A percentile compares a stretch with the other conserved stretches of the same genome.
Evolutionary conservation across 176 grass and related monocot genomes (phyloP).

Genomic region (Calamus simplicifolius): DNA sequence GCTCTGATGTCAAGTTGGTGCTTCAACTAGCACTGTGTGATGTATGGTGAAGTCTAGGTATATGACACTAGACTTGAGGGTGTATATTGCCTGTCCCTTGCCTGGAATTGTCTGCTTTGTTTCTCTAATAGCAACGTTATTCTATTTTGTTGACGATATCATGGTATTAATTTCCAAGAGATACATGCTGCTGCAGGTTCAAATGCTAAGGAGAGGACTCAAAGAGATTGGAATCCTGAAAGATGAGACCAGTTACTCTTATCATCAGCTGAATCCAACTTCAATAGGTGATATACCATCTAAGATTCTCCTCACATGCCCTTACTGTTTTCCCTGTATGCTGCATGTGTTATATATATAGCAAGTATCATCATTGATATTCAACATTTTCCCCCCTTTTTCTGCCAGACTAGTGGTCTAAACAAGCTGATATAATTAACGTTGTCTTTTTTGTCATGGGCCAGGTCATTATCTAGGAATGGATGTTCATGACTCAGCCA

Average conservation of each 20-base stretch:
- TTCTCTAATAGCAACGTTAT: too few relatives aligned
- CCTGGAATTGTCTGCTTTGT: too few relatives aligned
- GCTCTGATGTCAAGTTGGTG: too few relatives aligned
- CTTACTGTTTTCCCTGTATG: conserved; percentile 22
- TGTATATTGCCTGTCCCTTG: too few relatives aligned
- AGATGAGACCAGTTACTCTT: conserved; percentile 45
- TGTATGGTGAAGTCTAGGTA: too few relatives aligned
- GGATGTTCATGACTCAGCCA: conserved; percentile 77
- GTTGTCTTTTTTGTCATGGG: conserved; percentile 2
- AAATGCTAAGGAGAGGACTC: conserved; percentile 73
- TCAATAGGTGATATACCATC: conserved; percentile 45
- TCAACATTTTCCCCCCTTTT: too few relatives aligned
- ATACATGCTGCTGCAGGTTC: conserved; percentile 30
- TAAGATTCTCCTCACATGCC: neutral
- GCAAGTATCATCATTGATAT: neutral
- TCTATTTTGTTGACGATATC: too few relatives aligned
- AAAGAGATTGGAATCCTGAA: conserved; percentile 73
- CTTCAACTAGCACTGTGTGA: too few relatives aligned
- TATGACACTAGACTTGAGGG: too few relatives aligned
- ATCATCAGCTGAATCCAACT: conserved; percentile 91
- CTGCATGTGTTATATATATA: neutral
- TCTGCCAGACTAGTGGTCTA: too few relatives aligned
- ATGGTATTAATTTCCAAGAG: neutral
- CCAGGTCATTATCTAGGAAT: conserved; percentile 92
- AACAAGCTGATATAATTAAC: neutral